Evolutionary conservation across 1,284 basidiomycete genomes (phyloP), one percentile per base, ranked within the genome.

Genomic region (Ustilago sp.): DNA sequence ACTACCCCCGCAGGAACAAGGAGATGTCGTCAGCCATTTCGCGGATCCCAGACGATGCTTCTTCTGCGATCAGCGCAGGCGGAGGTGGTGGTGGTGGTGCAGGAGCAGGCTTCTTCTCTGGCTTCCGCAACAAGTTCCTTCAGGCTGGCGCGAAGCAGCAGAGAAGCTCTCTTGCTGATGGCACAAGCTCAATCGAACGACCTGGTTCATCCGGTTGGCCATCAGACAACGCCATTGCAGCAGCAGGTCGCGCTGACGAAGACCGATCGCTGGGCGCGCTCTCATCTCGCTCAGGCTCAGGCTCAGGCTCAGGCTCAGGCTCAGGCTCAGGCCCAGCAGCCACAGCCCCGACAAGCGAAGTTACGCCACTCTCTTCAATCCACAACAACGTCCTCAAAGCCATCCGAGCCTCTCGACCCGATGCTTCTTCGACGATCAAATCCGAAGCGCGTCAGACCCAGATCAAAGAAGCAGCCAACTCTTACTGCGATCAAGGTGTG

Each of bases 401-500:
- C 15, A 81, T 87, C 48, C 78, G 87, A 34, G 86, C 87, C 0
- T 86, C 87, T 3, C 81, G 85, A 17, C 87, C 87, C 0, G 87
- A 87, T 45, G 80, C 80, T 0, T 83, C 83, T 19, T 73, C 77
- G 8, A 78, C 79, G 19, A 86, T 88, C 60, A 80, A 82, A 63
- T 85, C 80, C 47, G 74, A 86, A 19, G 81, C 83, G n/a, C 68
- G 79, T 47, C 69, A 74, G 52, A 85, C 83, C 6, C 77, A 85
- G 36, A 86, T 88, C 64, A 87, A 86, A 50, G 87, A 87, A 56
- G 85, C 86, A 3, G 80, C 83, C 28, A 65, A 74, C 38, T 77
- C 80, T 15, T 88, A 87, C 76, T 88, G 87, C 80, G 87, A 87
- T 62, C 79, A 82, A 9, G 84, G 83, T 6, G 78, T 82, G 15